Evolutionary conservation across 2,329 filamentous ascomycete species (phyloP), one percentile per base, ranked within the genome.

Genomic region (Ophiostoma montium): DNA sequence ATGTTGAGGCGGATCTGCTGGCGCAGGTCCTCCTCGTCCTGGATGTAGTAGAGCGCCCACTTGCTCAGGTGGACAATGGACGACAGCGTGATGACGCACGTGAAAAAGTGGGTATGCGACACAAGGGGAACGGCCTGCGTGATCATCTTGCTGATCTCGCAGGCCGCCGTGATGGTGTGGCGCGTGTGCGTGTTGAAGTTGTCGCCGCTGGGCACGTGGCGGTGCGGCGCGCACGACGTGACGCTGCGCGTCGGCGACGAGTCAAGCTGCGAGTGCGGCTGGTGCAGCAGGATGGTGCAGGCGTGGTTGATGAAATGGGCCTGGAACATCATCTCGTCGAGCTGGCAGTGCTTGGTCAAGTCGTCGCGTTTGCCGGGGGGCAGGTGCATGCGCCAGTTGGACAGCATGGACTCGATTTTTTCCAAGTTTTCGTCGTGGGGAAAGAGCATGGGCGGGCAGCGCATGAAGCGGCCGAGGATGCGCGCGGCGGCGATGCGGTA

Each of bases 281-380:
- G 82, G 60, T 92, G 85, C 16, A 92, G 73, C 55, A 88, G 77
- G 57, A 92, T 86, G 1, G 80, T 74, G 52, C 74, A 77, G 70
- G 74, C 73, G 53, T 77, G 67, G 31, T 68, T 74, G 58, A 94
- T 85, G 78, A 94, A 90, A 54, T 86, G 82, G 1, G 86, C 88
- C 62, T 94, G 86, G 66, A 95, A 94, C 64, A 95, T 80, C 75
- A 94, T 83, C 65, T 94, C 86, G 61, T 95, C 89, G 11, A 89
- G 71, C 48, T 78, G 74, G 31, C 86, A 82, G 56, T 82, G 77
- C 53, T 76, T 74, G 52, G 78, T 75, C 48, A 94, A 68, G 15
- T 85, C 71, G 53, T 86, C 76, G 49, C 72, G 72, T 65, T 94
- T 94, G 13, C 71, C 71, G 15, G 74, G 69, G 0, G 89, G 88